Percentiles rank a stretch among this genome's conserved stretches.
phyloP scores from a whole-genome alignment of 179 eudicot genomes.

The Amaranthus tricolor region DNA sequence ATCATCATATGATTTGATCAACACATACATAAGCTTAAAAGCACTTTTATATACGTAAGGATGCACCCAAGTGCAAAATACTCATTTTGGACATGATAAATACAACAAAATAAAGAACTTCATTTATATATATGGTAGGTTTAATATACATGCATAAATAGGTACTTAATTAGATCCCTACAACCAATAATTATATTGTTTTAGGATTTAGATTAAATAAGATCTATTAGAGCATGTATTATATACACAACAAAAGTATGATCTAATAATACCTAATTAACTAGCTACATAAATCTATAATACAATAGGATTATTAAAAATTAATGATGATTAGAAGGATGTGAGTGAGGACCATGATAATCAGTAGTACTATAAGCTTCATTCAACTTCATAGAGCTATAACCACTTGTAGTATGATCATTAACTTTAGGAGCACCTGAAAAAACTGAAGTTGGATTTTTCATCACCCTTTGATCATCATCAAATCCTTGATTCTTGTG shows the following conservation, averaged over 20 bases:
- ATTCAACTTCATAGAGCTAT: constrained; percentile 27
- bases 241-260: constrained; percentile 15
- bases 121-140: neutral
- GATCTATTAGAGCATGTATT: neutral
- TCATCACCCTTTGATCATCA: constrained; percentile 17
- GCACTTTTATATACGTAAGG: neutral
- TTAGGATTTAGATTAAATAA: neutral
- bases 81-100: neutral
- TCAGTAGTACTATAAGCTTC: constrained; percentile 31
- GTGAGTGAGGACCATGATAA: constrained; percentile 32
- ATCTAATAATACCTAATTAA: neutral
- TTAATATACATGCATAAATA: constrained; percentile 2
- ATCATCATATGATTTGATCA: neutral
- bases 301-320: neutral
- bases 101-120: neutral
- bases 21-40: neutral
- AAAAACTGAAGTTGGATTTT: constrained; percentile 20
- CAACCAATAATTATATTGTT: neutral
- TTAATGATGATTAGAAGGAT: constrained; percentile 40
- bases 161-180: neutral
- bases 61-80: neutral
- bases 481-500: constrained; percentile 10
- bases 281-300: constrained; percentile 7
- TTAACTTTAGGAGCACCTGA: constrained; percentile 44
- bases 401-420: constrained; percentile 16